These are phyloP conservation scores for Camillea tinctor DNA, from an alignment of 2,329 filamentous ascomycete genomes.

Conservation along the genomic window DNA sequence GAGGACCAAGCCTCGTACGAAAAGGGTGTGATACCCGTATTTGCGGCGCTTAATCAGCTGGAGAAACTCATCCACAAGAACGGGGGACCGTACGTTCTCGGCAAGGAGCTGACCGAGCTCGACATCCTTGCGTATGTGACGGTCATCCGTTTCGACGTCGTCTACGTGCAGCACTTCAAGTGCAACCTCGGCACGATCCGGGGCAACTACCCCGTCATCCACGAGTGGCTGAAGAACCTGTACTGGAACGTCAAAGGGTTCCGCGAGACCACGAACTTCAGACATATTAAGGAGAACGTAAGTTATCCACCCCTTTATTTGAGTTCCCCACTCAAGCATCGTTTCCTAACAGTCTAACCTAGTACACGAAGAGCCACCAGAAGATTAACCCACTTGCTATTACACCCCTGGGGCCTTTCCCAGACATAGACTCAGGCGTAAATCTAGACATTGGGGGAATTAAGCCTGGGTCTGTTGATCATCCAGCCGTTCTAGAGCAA, in stretches of 20 bases:
- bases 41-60: slow-evolving; percentile 58
- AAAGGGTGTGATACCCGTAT: slow-evolving; percentile 51
- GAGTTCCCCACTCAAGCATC: not conserved
- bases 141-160: slow-evolving; percentile 57
- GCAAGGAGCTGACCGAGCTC: slow-evolving; percentile 54
- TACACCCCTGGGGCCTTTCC: slow-evolving; percentile 61
- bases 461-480: slow-evolving; percentile 44
- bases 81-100: slow-evolving; percentile 54
- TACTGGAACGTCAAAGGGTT: slow-evolving; percentile 58
- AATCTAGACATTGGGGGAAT: slow-evolving; percentile 49
- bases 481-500: slow-evolving; percentile 38
- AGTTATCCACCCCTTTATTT: slow-evolving; percentile 8
- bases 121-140: slow-evolving; percentile 59
- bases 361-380: slow-evolving; percentile 54
- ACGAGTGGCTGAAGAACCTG: slow-evolving; percentile 59
- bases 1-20: slow-evolving; percentile 55
- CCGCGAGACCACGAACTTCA: slow-evolving; percentile 60
- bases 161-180: slow-evolving; percentile 67
- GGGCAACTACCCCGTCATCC: slow-evolving; percentile 57
- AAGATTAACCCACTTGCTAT: slow-evolving; percentile 61
- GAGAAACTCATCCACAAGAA: slow-evolving; percentile 42
- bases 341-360: not conserved
- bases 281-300: slow-evolving; percentile 65
- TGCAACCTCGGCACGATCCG: slow-evolving; percentile 61
- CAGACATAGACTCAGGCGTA: slow-evolving; percentile 53